phyloP scores from a whole-genome alignment of 306 rosid genomes.

The Styphnolobium japonicum region DNA sequence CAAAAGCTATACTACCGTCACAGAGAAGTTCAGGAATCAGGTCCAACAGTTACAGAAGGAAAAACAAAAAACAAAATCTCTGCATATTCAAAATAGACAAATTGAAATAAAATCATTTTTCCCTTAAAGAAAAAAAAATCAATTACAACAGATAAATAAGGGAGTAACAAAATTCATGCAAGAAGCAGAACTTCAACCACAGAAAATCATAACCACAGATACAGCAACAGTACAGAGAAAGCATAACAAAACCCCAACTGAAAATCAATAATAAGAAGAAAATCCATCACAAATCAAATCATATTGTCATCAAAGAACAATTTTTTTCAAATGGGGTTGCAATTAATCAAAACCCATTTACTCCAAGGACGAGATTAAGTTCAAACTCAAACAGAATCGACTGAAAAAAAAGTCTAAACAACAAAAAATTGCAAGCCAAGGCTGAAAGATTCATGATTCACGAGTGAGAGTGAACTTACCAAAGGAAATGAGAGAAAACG shows the following conservation, averaged over 20 bases:
- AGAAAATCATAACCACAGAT: not conserved
- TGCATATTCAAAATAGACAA: constrained; percentile 6
- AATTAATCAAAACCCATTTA: constrained; percentile 13
- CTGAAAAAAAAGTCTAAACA: not conserved
- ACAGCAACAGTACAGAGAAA: not conserved
- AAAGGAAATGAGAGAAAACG: not conserved
- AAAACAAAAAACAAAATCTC: not conserved
- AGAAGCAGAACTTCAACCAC: not conserved
- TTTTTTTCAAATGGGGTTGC: constrained; percentile 26
- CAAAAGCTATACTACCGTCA: not conserved
- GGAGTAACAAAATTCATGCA: not conserved
- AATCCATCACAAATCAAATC: not conserved
- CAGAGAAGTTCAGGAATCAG: constrained; percentile 4
- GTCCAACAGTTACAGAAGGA: not conserved
- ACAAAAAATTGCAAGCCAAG: not conserved
- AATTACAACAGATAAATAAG: not conserved
- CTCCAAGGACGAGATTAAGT: not conserved
- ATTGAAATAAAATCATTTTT: constrained; percentile 1
- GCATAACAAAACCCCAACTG: constrained; percentile 13
- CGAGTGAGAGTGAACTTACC: constrained; percentile 3
- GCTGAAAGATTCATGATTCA: not conserved
- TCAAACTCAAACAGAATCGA: not conserved
- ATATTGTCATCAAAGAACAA: constrained; percentile 6
- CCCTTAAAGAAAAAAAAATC: not conserved
- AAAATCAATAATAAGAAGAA: not conserved